A percentile compares a stretch with the other conserved stretches of the same genome.
Conservation (phyloP, 2,329 filamentous ascomycete species). For the Sarocladium oryzae region DNA sequence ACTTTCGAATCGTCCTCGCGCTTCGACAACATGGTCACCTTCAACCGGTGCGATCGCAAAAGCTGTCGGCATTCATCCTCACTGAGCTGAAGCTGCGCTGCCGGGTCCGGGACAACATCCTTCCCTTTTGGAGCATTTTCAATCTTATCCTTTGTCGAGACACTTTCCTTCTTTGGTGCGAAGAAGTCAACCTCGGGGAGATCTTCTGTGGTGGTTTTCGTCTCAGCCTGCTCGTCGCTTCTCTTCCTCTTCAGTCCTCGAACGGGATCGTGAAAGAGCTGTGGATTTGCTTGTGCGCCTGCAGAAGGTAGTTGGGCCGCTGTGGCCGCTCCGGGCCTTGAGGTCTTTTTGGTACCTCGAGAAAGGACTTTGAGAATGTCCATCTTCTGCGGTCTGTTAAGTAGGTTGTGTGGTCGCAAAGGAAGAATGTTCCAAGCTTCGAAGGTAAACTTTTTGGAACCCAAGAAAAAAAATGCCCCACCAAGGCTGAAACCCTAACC, state of each 20-base stretch:
- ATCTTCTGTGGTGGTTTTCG: slow-evolving; percentile 19
- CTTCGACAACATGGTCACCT: slow-evolving; percentile 68
- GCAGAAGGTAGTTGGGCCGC: slow-evolving; percentile 53
- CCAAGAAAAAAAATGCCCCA: slow-evolving; percentile 1
- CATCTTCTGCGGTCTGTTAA: slow-evolving; percentile 35
- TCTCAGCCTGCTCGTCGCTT: slow-evolving; percentile 28
- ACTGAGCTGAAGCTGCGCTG: slow-evolving; percentile 37
- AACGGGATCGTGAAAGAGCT: slow-evolving; percentile 58
- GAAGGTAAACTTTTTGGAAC: background rate
- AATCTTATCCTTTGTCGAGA: slow-evolving; percentile 24
- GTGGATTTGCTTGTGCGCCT: slow-evolving; percentile 58
- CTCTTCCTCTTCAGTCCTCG: slow-evolving; percentile 51
- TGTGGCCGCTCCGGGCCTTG: slow-evolving; percentile 27
- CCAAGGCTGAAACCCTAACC: background rate
- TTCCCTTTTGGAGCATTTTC: slow-evolving; percentile 12
- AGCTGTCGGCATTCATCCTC: slow-evolving; percentile 68
- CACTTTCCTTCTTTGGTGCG: slow-evolving; percentile 35
- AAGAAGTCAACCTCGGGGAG: slow-evolving; percentile 54
- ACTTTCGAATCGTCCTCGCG: slow-evolving; percentile 34
- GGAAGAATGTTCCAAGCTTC: background rate
- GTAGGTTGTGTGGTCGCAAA: background rate
- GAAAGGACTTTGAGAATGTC: slow-evolving; percentile 70
- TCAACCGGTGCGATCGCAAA: slow-evolving; percentile 74
- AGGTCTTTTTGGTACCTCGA: slow-evolving; percentile 56
- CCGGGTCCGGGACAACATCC: slow-evolving; percentile 12